These are phyloP conservation scores for Fusarium camptoceras DNA, from an alignment of 2,329 filamentous ascomycete species.

Conservation along the genomic window DNA sequence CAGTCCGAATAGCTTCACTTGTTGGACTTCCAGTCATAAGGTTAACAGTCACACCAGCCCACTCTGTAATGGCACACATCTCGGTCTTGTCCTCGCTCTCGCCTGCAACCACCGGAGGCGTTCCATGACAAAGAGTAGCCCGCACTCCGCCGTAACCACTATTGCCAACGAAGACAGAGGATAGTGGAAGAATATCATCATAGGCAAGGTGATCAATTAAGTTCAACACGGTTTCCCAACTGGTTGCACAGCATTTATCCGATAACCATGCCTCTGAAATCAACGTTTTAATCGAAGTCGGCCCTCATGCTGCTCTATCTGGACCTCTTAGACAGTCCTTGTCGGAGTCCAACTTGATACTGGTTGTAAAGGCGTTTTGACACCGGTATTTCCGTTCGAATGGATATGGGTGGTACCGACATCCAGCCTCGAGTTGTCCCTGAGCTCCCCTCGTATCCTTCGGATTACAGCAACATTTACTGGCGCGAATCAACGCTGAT, in stretches of 20 bases:
- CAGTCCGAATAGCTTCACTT: slow-evolving; percentile 1
- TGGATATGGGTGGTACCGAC: background rate
- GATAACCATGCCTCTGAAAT: slow-evolving; percentile 27
- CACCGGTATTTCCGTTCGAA: background rate
- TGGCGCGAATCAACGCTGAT: slow-evolving; percentile 25
- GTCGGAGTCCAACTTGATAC: slow-evolving; percentile 4
- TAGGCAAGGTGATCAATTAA: too few species aligned
- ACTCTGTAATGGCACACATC: slow-evolving; percentile 4
- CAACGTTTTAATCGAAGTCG: slow-evolving; percentile 49
- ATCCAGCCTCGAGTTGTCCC: slow-evolving; percentile 7
- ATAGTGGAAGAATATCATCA: slow-evolving; percentile 3
- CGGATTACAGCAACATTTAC: slow-evolving; percentile 51
- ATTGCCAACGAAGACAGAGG: slow-evolving; percentile 2
- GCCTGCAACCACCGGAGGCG: slow-evolving; percentile 1
- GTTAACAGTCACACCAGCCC: slow-evolving; percentile 7
- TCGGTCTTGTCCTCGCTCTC: slow-evolving; percentile 9
- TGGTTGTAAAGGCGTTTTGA: slow-evolving; percentile 9
- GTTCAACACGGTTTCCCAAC: slow-evolving; percentile 9
- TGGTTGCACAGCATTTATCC: slow-evolving; percentile 42
- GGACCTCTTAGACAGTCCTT: slow-evolving; percentile 54
- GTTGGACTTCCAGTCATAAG: slow-evolving; percentile 1
- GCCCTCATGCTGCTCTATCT: slow-evolving; percentile 56
- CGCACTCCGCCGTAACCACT: slow-evolving; percentile 12
- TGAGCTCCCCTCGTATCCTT: slow-evolving; percentile 55
- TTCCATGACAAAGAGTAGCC: slow-evolving; percentile 4